These are phyloP conservation scores for Aspergillus fumigatus DNA, from an alignment of 2,329 filamentous ascomycete species.

Conservation along the genomic window DNA sequence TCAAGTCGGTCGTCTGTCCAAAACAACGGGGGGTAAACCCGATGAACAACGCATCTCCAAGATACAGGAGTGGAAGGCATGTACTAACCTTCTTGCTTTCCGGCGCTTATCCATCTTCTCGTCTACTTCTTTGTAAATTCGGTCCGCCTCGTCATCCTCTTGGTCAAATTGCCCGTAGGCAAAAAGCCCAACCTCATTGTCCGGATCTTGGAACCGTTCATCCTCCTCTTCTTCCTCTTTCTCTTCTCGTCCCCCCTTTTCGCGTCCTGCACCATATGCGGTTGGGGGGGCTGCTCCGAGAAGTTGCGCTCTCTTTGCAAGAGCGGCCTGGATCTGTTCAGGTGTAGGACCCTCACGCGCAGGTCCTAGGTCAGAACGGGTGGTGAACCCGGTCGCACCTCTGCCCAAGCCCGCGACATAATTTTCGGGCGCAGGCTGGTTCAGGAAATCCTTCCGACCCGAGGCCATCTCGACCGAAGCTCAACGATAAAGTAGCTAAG, in stretches of 20 bases:
- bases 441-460: constrained; percentile 77
- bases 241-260: constrained; percentile 57
- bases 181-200: constrained; percentile 94
- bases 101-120: constrained; percentile 93
- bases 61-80: constrained; percentile 21
- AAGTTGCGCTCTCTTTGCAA: constrained; percentile 86
- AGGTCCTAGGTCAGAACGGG: constrained; percentile 90
- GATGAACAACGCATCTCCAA: constrained; percentile 60
- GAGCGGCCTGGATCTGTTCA: constrained; percentile 96
- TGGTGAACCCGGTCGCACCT: constrained; percentile 97
- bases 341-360: constrained; percentile 93
- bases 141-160: constrained; percentile 95
- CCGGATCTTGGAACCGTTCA: constrained; percentile 86
- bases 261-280: constrained; percentile 68
- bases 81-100: constrained; percentile 77
- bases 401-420: constrained; percentile 95
- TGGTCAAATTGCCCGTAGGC: constrained; percentile 94
- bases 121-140: constrained; percentile 92
- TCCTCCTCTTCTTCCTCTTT: constrained; percentile 71
- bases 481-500: not conserved
- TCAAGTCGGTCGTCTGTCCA: constrained; percentile 75
- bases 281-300: constrained; percentile 68
- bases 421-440: constrained; percentile 77
- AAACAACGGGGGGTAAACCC: constrained; percentile 53
- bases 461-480: constrained; percentile 47